Evolutionary conservation across 345 rosid genomes (phyloP).

Genomic region (Trapa bicornis): DNA sequence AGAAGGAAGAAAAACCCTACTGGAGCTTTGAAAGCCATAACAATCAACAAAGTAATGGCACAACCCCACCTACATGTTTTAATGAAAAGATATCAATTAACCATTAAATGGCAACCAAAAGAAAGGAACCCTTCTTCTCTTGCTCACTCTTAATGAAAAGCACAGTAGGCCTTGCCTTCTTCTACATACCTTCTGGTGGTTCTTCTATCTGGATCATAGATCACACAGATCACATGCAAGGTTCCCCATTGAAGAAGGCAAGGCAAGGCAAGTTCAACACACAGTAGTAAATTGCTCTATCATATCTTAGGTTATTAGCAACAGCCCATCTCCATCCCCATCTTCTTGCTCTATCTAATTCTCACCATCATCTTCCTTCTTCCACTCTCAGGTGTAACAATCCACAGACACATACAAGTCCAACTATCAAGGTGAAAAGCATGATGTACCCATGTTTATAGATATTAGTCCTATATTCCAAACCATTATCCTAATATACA

Average conservation of each 20-base stretch:
- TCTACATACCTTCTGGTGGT: not conserved
- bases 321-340: not conserved
- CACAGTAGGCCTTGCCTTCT: constrained; percentile 5
- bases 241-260: too few species aligned
- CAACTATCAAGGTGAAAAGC: too few species aligned
- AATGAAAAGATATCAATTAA: constrained; percentile 42
- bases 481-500: too few species aligned
- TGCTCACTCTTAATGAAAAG: not conserved
- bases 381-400: not conserved
- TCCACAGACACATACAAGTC: not conserved
- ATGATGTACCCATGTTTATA: too few species aligned
- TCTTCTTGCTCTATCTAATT: not conserved
- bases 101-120: constrained; percentile 55
- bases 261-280: too few species aligned
- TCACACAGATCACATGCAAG: too few species aligned
- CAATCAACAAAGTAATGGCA: not conserved
- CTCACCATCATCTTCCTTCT: not conserved
- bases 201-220: too few species aligned
- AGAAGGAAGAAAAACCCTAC: not conserved
- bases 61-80: constrained; percentile 38
- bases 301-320: too few species aligned
- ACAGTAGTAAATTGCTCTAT: too few species aligned
- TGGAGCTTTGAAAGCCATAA: not conserved
- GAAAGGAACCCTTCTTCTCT: constrained; percentile 20
- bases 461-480: too few species aligned